Evolutionary conservation across 2,329 filamentous ascomycete species (phyloP).

Genomic region (Colletotrichum higginsianum): DNA sequence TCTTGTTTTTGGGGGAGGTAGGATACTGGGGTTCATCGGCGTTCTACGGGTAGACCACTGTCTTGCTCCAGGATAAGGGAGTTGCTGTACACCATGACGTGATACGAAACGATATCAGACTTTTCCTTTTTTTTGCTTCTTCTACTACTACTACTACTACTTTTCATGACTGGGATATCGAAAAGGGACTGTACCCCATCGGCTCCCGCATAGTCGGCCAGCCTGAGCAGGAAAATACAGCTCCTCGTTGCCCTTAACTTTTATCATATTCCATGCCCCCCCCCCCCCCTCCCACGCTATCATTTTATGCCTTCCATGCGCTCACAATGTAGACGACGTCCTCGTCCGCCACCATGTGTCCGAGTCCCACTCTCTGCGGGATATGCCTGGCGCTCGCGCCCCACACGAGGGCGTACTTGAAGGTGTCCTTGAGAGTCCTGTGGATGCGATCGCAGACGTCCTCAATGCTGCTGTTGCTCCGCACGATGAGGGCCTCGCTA

Average conservation of each 20-base stretch:
- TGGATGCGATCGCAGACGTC: constrained; percentile 98
- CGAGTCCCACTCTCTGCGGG: constrained; percentile 90
- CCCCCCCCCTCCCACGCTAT: not conserved
- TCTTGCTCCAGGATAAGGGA: constrained; percentile 39
- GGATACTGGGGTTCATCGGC: constrained; percentile 34
- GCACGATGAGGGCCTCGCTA: constrained; percentile 90
- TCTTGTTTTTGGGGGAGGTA: constrained; percentile 20
- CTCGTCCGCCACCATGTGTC: constrained; percentile 82
- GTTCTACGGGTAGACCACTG: constrained; percentile 38
- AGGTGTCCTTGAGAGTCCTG: constrained; percentile 94
- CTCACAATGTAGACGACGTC: constrained; percentile 79
- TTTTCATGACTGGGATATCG: constrained; percentile 20
- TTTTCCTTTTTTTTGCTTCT: constrained; percentile 34
- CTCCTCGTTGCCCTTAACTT: constrained; percentile 20
- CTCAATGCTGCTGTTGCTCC: constrained; percentile 89
- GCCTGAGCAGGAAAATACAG: constrained; percentile 36
- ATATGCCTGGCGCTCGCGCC: constrained; percentile 95
- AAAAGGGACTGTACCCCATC: constrained; percentile 35
- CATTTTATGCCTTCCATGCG: constrained; percentile 70
- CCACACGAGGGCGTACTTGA: constrained; percentile 99
- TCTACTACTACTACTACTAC: constrained; percentile 29
- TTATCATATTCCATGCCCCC: not conserved
- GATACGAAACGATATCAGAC: constrained; percentile 44
- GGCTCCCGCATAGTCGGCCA: constrained; percentile 21
- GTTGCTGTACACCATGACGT: constrained; percentile 40